phyloP scores from a whole-genome alignment of 345 rosid genomes.

The Eutrema yunnanense region DNA sequence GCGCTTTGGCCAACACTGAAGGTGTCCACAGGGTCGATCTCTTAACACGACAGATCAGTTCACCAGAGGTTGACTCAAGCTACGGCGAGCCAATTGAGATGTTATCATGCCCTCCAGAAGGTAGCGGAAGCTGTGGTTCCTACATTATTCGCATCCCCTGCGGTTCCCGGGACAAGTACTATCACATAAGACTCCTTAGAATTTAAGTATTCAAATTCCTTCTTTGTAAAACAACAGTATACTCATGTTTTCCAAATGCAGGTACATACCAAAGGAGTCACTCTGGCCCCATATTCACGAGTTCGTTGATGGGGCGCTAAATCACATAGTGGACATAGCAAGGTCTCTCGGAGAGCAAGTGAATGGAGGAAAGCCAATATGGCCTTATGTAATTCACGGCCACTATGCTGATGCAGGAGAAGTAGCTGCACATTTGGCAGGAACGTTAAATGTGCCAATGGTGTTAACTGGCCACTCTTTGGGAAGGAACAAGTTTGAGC shows the following conservation, averaged over 20 bases:
- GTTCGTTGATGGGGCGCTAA: constrained; percentile 91
- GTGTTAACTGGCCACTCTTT: constrained; percentile 96
- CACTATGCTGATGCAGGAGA: constrained; percentile 98
- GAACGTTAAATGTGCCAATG: constrained; percentile 95
- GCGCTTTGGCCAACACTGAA: constrained; percentile 90
- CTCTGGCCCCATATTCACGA: constrained; percentile 93
- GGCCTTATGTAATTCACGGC: constrained; percentile 97
- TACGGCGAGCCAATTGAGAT: constrained; percentile 92
- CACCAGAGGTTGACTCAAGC: constrained; percentile 95
- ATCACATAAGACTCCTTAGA: constrained; percentile 46
- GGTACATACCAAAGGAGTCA: constrained; percentile 53
- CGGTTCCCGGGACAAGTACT: constrained; percentile 79
- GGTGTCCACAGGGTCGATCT: constrained; percentile 97
- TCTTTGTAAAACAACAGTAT: background rate
- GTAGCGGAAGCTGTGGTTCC: constrained; percentile 64
- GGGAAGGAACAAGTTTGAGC: constrained; percentile 95
- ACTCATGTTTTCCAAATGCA: constrained; percentile 3
- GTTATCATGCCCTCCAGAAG: constrained; percentile 67
- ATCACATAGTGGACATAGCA: constrained; percentile 87
- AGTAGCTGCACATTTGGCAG: constrained; percentile 85
- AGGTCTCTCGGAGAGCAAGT: constrained; percentile 83
- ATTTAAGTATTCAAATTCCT: background rate
- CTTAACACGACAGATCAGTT: constrained; percentile 77
- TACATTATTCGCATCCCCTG: constrained; percentile 90
- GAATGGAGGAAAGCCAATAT: constrained; percentile 63